These are phyloP conservation scores for Neurospora tetrasperma DNA, from an alignment of 495 filamentous ascomycete species.

Conservation along the genomic window DNA sequence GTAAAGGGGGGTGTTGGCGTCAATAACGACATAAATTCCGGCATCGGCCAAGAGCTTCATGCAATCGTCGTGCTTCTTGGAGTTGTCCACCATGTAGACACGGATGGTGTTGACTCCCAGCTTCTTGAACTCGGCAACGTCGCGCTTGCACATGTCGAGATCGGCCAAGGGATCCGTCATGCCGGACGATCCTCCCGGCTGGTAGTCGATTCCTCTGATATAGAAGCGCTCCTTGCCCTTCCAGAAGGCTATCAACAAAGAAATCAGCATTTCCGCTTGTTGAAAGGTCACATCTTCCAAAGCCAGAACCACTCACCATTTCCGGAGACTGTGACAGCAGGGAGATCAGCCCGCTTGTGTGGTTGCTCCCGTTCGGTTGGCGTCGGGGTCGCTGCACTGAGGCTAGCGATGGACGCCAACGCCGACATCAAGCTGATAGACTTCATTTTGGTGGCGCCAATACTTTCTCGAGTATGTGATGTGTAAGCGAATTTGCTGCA, in stretches of 20 bases:
- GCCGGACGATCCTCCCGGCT: constrained; percentile 78
- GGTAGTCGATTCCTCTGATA: constrained; percentile 90
- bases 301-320: constrained; percentile 27
- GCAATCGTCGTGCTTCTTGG: constrained; percentile 68
- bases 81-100: constrained; percentile 90
- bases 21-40: constrained; percentile 85
- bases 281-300: not conserved
- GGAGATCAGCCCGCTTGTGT: constrained; percentile 33
- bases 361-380: constrained; percentile 47
- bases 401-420: constrained; percentile 42
- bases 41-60: constrained; percentile 73
- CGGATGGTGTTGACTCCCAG: constrained; percentile 86
- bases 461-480: not conserved
- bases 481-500: not conserved
- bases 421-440: constrained; percentile 31
- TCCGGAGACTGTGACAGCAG: constrained; percentile 36
- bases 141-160: constrained; percentile 58
- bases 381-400: constrained; percentile 48
- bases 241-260: constrained; percentile 60
- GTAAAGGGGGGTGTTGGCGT: constrained; percentile 52
- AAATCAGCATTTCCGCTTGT: not conserved
- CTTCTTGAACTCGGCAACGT: constrained; percentile 74
- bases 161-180: constrained; percentile 74
- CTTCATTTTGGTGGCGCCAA: constrained; percentile 7
- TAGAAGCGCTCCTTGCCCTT: constrained; percentile 77